These are phyloP conservation scores for Solanum hybrid DNA, from an alignment of 305 asterid species.

Conservation along the genomic window DNA sequence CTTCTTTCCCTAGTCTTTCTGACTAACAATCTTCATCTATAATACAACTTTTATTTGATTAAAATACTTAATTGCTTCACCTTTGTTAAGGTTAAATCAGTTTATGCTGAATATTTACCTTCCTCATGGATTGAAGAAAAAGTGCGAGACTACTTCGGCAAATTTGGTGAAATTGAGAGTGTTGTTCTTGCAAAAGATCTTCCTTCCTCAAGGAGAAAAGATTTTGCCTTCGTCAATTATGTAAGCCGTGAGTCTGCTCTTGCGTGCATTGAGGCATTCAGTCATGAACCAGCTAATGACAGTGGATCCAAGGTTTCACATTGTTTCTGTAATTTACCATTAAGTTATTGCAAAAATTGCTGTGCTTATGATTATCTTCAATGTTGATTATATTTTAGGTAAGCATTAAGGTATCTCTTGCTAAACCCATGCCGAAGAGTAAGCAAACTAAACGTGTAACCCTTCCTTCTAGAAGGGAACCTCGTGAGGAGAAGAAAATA, in stretches of 20 bases:
- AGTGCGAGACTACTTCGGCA: slow-evolving; percentile 45
- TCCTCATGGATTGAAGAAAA: slow-evolving; percentile 50
- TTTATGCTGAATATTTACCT: slow-evolving; percentile 64
- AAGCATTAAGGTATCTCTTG: slow-evolving; percentile 48
- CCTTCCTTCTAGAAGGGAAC: slow-evolving; percentile 20
- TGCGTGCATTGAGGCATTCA: slow-evolving; percentile 49
- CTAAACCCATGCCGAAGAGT: slow-evolving; percentile 38
- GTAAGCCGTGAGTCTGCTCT: slow-evolving; percentile 57
- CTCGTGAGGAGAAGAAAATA: slow-evolving; percentile 23
- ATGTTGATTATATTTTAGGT: slow-evolving; percentile 33
- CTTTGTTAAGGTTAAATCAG: slow-evolving; percentile 45
- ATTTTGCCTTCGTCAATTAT: slow-evolving; percentile 59
- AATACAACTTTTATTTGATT: background rate
- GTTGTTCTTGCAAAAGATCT: slow-evolving; percentile 51
- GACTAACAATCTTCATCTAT: slow-evolving; percentile 1
- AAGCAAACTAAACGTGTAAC: slow-evolving; percentile 28
- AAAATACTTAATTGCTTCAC: slow-evolving; percentile 10
- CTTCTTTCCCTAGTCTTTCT: background rate
- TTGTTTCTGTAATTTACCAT: slow-evolving; percentile 10
- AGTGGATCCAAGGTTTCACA: slow-evolving; percentile 41
- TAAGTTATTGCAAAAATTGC: slow-evolving; percentile 8
- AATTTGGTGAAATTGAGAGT: slow-evolving; percentile 66
- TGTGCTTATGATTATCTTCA: slow-evolving; percentile 10
- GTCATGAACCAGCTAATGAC: slow-evolving; percentile 29
- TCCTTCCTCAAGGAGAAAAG: slow-evolving; percentile 52